Evolutionary conservation across 164 flowering plant species (phyloP).

Genomic region (Warburgia ugandensis): DNA sequence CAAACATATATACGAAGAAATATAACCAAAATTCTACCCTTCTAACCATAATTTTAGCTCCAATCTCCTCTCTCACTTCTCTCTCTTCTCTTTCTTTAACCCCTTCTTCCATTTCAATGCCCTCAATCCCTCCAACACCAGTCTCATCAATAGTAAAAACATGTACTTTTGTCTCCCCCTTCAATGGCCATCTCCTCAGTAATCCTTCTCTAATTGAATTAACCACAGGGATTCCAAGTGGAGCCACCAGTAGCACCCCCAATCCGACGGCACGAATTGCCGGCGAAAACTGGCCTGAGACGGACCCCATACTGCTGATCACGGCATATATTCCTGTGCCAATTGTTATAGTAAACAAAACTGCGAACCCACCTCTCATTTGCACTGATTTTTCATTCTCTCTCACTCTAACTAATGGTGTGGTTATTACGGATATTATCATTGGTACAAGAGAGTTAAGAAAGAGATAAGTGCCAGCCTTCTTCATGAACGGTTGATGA

Average conservation of each 20-base stretch:
- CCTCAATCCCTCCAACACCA: background rate
- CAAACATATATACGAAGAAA: conserved; percentile 59
- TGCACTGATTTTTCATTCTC: conserved; percentile 6
- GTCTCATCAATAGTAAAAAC: background rate
- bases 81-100: conserved; percentile 1
- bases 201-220: conserved; percentile 3
- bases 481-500: background rate
- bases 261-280: conserved; percentile 5
- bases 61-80: conserved; percentile 46
- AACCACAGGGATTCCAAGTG: conserved; percentile 1
- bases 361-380: conserved; percentile 28
- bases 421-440: conserved; percentile 23
- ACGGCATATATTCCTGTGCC: conserved; percentile 11
- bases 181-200: conserved; percentile 10
- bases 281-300: background rate
- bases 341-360: conserved; percentile 24
- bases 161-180: conserved; percentile 2
- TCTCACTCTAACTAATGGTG: conserved; percentile 30
- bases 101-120: background rate
- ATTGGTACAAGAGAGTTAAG: conserved; percentile 55
- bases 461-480: conserved; percentile 46
- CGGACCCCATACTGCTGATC: conserved; percentile 2
- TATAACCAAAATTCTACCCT: conserved; percentile 92
- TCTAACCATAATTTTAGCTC: conserved; percentile 43
- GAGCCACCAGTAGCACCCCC: conserved; percentile 4